Evolutionary conservation across 1,284 basidiomycete genomes (phyloP).

Genomic region (Malassezia japonica): DNA sequence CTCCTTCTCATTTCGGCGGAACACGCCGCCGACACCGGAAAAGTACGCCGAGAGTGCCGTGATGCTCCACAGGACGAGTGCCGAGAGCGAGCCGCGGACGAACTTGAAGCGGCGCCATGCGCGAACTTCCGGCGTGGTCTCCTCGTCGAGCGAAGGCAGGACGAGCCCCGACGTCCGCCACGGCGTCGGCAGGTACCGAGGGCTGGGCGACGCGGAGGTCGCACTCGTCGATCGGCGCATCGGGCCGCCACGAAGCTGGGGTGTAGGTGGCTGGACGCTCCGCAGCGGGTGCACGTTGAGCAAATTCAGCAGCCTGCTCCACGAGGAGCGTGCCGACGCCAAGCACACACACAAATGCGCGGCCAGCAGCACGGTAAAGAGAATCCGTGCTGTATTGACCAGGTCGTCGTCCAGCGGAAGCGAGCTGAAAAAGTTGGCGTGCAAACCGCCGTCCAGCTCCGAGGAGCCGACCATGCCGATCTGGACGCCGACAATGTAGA

Average conservation of each 20-base stretch:
- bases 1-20: constrained; percentile 27
- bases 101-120: constrained; percentile 8
- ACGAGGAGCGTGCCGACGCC: constrained; percentile 36
- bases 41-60: constrained; percentile 34
- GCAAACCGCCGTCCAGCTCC: constrained; percentile 24
- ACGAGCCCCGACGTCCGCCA: not conserved
- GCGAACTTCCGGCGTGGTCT: not conserved
- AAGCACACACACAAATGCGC: constrained; percentile 40
- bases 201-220: not conserved
- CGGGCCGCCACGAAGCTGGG: not conserved
- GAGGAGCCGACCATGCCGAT: constrained; percentile 25
- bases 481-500: constrained; percentile 28
- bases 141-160: not conserved
- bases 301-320: constrained; percentile 33
- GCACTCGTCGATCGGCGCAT: constrained; percentile 9
- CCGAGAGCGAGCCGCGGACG: constrained; percentile 28
- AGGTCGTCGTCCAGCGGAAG: constrained; percentile 32
- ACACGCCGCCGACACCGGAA: constrained; percentile 37
- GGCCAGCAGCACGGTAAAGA: constrained; percentile 32
- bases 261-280: constrained; percentile 6
- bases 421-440: constrained; percentile 39
- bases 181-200: not conserved
- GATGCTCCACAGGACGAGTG: constrained; percentile 32
- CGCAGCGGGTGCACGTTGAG: constrained; percentile 32
- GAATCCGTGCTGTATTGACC: constrained; percentile 29